These are phyloP conservation scores for Suhomyces sp. DNA, from an alignment of 805 yeast species.

Conservation along the genomic window DNA sequence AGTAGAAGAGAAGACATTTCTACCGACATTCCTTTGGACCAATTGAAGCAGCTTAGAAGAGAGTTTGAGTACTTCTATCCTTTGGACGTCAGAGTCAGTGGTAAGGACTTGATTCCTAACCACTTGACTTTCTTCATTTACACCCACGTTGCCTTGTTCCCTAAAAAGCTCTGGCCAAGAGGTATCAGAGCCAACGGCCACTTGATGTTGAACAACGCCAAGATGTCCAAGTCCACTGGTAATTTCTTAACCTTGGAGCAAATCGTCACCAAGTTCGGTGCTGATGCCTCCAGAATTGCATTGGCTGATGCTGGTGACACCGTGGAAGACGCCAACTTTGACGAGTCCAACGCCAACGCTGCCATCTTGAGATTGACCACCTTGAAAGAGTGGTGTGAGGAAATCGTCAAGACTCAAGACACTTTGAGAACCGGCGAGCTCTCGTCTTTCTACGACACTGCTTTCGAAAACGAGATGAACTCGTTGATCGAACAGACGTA, in stretches of 20 bases:
- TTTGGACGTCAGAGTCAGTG: constrained; percentile 85
- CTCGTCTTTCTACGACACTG: constrained; percentile 71
- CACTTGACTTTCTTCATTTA: constrained; percentile 95
- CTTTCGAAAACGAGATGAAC: constrained; percentile 94
- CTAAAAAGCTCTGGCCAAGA: constrained; percentile 85
- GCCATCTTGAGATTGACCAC: constrained; percentile 91
- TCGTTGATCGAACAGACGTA: constrained; percentile 69
- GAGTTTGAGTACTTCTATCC: constrained; percentile 98
- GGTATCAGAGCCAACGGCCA: constrained; percentile 97
- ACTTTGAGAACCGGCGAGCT: constrained; percentile 48
- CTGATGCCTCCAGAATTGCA: constrained; percentile 96
- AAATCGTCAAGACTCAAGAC: constrained; percentile 50
- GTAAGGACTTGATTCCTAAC: constrained; percentile 96
- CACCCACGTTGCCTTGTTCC: constrained; percentile 90
- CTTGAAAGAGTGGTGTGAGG: constrained; percentile 95
- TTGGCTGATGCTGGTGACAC: constrained; percentile 98
- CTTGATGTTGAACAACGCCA: constrained; percentile 88
- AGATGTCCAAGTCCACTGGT: constrained; percentile 98
- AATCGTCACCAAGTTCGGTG: constrained; percentile 85
- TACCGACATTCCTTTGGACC: constrained; percentile 59
- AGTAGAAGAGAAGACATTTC: constrained; percentile 59
- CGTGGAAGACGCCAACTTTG: constrained; percentile 96
- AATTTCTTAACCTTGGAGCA: constrained; percentile 90
- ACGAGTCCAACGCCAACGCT: constrained; percentile 94
- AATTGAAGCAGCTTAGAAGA: constrained; percentile 74